Percentiles rank a stretch among this genome's conserved stretches.
These are phyloP conservation scores for Xylariales sp. DNA, from an alignment of 2,329 filamentous ascomycete genomes.

Conservation along the genomic window DNA sequence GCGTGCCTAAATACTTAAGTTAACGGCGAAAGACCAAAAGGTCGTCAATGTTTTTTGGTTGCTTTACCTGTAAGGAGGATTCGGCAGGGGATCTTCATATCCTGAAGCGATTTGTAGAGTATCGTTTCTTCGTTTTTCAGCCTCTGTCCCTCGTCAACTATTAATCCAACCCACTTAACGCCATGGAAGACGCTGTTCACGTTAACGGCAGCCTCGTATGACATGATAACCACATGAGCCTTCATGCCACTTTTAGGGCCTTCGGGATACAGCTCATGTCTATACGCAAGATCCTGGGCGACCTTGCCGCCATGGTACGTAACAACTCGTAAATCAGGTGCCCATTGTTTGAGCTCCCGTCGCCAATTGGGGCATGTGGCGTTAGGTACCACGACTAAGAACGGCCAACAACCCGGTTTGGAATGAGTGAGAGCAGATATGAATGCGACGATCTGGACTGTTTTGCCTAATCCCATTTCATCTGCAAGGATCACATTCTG, in stretches of 20 bases:
- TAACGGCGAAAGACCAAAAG: background rate
- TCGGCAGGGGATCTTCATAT: conserved; percentile 83
- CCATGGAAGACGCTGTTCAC: conserved; percentile 74
- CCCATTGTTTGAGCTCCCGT: conserved; percentile 94
- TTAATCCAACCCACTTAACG: conserved; percentile 85
- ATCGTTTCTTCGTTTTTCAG: conserved; percentile 92
- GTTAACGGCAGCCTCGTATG: conserved; percentile 89
- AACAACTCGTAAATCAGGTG: conserved; percentile 86
- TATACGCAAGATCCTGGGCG: conserved; percentile 79
- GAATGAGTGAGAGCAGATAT: conserved; percentile 78
- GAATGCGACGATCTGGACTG: conserved; percentile 89
- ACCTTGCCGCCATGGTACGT: conserved; percentile 85
- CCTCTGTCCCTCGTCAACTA: conserved; percentile 95
- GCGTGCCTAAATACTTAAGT: conserved; percentile 67
- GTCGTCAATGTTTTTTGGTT: background rate
- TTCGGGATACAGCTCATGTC: conserved; percentile 86
- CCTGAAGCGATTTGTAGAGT: conserved; percentile 79
- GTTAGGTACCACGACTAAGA: conserved; percentile 92
- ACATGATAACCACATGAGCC: conserved; percentile 93
- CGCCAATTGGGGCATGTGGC: conserved; percentile 98
- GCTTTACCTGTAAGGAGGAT: conserved; percentile 79
- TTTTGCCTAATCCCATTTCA: conserved; percentile 98
- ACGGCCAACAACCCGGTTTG: conserved; percentile 83
- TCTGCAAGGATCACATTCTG: conserved; percentile 93
- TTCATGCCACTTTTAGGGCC: conserved; percentile 75